phyloP scores from a whole-genome alignment of 345 rosid species.

The Gossypium stocksii region DNA sequence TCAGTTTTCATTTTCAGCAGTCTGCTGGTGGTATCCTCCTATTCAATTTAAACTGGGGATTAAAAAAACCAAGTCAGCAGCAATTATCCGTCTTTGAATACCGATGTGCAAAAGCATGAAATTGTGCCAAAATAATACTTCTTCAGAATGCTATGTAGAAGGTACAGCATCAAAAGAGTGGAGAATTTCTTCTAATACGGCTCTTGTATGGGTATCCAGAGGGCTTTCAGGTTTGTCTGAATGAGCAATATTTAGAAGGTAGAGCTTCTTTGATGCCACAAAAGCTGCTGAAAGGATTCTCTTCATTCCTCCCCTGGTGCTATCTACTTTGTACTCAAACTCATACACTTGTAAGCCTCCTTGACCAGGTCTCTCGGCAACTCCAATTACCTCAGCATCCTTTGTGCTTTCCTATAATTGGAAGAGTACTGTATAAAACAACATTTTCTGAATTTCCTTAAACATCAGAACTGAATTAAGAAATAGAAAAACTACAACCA shows the following conservation, averaged over 20 bases:
- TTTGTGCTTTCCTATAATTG: conserved; percentile 69
- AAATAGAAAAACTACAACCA: not conserved
- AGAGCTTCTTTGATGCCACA: conserved; percentile 70
- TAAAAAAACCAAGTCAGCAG: not conserved
- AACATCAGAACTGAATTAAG: not conserved
- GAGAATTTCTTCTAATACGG: conserved; percentile 63
- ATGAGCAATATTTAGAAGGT: conserved; percentile 63
- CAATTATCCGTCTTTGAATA: not conserved
- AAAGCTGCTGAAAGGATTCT: conserved; percentile 82
- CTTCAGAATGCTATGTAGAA: not conserved
- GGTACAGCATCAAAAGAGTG: conserved; percentile 63
- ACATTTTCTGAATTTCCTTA: not conserved
- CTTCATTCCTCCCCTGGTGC: conserved; percentile 82
- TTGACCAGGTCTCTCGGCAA: conserved; percentile 57
- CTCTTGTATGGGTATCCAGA: conserved; percentile 52
- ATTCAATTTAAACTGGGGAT: not conserved
- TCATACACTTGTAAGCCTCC: conserved; percentile 66
- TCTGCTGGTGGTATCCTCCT: not conserved
- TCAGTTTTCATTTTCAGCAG: not conserved
- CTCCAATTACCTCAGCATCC: conserved; percentile 66
- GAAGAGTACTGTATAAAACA: conserved; percentile 4
- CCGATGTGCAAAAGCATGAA: not conserved
- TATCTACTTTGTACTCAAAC: conserved; percentile 74
- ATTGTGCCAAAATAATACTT: not conserved
- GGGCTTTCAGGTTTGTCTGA: conserved; percentile 76